Percentiles rank a stretch among this genome's conserved stretches.
Evolutionary conservation across 768 basidiomycete species (phyloP).

Genomic region (Lanmaoa rubissima): DNA sequence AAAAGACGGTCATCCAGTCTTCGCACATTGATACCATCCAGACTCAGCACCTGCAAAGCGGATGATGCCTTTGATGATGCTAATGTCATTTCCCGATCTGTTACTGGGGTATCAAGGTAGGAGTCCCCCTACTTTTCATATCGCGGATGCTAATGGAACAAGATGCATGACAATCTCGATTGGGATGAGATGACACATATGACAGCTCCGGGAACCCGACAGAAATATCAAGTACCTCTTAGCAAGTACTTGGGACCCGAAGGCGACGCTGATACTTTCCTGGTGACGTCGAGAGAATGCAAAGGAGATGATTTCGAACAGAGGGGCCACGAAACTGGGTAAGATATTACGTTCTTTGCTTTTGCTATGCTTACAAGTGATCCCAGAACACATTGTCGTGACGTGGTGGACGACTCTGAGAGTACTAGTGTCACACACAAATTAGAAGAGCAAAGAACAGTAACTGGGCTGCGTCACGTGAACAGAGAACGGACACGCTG

Average conservation of each 20-base stretch:
- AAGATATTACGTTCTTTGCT: neutral
- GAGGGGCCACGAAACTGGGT: conserved; percentile 1
- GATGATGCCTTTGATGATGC: neutral
- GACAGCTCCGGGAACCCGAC: neutral
- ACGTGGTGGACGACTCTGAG: neutral
- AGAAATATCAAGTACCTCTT: conserved; percentile 20
- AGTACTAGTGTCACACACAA: neutral
- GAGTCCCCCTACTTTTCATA: neutral
- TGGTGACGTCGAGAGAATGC: neutral
- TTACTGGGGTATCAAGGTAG: conserved; percentile 1
- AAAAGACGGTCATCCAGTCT: neutral
- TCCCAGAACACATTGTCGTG: neutral
- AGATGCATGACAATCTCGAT: neutral
- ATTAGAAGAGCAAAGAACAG: neutral
- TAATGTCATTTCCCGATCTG: neutral
- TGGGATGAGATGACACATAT: conserved; percentile 5
- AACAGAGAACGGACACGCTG: neutral
- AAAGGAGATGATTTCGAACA: neutral
- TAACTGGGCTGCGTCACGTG: neutral
- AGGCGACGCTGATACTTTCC: neutral
- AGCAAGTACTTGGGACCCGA: conserved; percentile 9
- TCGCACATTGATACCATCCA: neutral
- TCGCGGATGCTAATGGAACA: conserved; percentile 1
- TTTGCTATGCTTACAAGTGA: neutral
- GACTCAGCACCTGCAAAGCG: neutral